Percentiles rank a stretch among this genome's conserved stretches.
These are phyloP conservation scores for Gymnopilus dilepis DNA, from an alignment of 768 basidiomycete species.

Conservation along the genomic window DNA sequence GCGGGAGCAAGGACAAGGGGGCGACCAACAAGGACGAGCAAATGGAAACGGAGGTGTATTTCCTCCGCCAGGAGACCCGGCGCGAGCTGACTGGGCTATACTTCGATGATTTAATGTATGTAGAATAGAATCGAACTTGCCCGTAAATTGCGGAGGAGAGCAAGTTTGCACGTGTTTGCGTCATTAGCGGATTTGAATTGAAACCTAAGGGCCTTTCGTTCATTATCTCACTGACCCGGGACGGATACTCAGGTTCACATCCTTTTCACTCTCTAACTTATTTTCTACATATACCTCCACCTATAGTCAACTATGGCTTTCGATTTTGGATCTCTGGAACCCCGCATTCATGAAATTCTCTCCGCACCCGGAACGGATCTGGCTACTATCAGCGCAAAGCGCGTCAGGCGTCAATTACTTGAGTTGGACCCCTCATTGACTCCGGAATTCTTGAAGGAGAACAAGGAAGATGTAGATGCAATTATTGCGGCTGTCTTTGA, in stretches of 20 bases:
- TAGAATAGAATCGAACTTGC: constrained; percentile 3
- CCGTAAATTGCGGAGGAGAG: constrained; percentile 2
- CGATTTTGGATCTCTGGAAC: constrained; percentile 60
- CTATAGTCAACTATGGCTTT: constrained; percentile 47
- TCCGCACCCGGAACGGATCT: constrained; percentile 80
- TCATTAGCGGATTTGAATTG: constrained; percentile 6
- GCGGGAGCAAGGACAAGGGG: constrained; percentile 51
- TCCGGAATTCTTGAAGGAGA: constrained; percentile 62
- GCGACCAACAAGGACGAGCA: constrained; percentile 43
- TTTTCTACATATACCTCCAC: constrained; percentile 28
- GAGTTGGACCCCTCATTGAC: constrained; percentile 60
- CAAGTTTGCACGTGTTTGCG: constrained; percentile 19
- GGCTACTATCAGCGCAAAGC: constrained; percentile 83
- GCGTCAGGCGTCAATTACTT: constrained; percentile 77
- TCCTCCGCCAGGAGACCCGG: constrained; percentile 68
- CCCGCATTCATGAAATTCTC: constrained; percentile 71
- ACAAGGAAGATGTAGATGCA: constrained; percentile 71
- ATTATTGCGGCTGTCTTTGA: constrained; percentile 73
- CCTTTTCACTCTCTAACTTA: constrained; percentile 24
- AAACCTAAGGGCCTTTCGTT: constrained; percentile 12
- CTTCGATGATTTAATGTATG: constrained; percentile 46
- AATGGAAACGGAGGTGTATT: constrained; percentile 55
- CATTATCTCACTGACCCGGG: constrained; percentile 17
- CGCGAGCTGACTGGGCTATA: constrained; percentile 69
- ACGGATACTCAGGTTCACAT: constrained; percentile 16